Conservation (phyloP, 1,139 yeast species). For the Yarrowia galli region DNA sequence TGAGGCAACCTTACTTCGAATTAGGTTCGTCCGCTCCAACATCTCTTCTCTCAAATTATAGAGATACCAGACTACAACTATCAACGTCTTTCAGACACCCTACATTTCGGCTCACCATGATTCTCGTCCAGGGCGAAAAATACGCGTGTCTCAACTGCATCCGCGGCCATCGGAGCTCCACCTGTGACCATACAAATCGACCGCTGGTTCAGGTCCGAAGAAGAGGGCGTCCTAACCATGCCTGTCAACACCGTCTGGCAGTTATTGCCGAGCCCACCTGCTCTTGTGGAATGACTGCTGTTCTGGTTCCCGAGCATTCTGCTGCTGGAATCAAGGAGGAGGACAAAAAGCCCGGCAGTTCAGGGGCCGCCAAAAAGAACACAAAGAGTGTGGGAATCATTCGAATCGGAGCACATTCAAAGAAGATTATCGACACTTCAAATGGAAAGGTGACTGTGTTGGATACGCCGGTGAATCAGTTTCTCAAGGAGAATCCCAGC, state of each 20-base stretch:
- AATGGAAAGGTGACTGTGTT: conserved; percentile 38
- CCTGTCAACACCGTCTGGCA: conserved; percentile 44
- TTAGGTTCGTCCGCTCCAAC: not conserved
- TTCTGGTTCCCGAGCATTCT: conserved; percentile 34
- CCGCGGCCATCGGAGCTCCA: conserved; percentile 89
- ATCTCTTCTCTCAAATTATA: not conserved
- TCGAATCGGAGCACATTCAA: conserved; percentile 38
- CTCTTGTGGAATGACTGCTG: conserved; percentile 38
- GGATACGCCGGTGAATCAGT: conserved; percentile 37
- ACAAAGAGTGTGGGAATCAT: conserved; percentile 26
- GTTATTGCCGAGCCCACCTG: conserved; percentile 45
- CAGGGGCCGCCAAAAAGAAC: not conserved
- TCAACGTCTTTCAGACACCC: not conserved
- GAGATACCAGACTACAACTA: not conserved
- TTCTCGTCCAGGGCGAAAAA: conserved; percentile 80
- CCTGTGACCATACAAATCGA: conserved; percentile 80
- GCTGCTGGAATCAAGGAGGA: conserved; percentile 21
- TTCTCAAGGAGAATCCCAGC: conserved; percentile 32
- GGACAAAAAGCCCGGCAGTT: conserved; percentile 23
- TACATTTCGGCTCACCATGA: conserved; percentile 58
- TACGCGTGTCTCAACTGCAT: conserved; percentile 81
- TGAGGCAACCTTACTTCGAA: not conserved
- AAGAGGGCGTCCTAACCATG: conserved; percentile 72
- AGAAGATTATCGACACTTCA: conserved; percentile 37
- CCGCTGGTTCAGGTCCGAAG: conserved; percentile 86